phyloP scores from a whole-genome alignment of 257 asterid species.

The Dorcoceras hygrometricum region DNA sequence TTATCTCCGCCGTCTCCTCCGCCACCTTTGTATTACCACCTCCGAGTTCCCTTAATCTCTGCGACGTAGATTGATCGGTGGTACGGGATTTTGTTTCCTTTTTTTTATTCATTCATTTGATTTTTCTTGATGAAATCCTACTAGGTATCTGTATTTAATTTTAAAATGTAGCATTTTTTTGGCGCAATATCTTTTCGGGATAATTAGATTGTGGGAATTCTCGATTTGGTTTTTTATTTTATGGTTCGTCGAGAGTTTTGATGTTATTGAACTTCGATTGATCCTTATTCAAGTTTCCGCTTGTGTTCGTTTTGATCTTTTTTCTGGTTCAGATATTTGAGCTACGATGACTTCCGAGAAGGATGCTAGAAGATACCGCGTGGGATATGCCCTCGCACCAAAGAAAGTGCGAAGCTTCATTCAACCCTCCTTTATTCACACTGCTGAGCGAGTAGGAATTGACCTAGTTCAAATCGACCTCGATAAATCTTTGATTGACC shows the following conservation, averaged over 20 bases:
- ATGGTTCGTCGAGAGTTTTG: not conserved
- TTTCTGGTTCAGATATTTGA: not conserved
- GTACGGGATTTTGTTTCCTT: not conserved
- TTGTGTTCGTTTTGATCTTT: not conserved
- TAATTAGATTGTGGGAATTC: not conserved
- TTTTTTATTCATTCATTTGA: not conserved
- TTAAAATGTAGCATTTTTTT: no score
- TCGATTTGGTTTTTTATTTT: no score
- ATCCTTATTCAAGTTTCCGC: not conserved
- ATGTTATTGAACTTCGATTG: not conserved
- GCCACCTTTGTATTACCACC: not conserved
- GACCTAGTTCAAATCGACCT: constrained; percentile 50
- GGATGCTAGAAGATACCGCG: constrained; percentile 29
- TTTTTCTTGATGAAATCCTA: no score
- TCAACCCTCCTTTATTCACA: constrained; percentile 51
- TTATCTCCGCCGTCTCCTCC: not conserved
- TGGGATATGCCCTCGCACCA: constrained; percentile 68
- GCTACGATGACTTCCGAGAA: not conserved
- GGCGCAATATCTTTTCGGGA: not conserved
- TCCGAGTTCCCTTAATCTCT: not conserved
- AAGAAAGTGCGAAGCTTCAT: constrained; percentile 59
- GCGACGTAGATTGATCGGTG: not conserved
- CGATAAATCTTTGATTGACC: constrained; percentile 50
- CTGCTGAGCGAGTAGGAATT: constrained; percentile 50
- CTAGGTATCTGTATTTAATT: not conserved